These are phyloP conservation scores for Bathelium albidoporum DNA, from an alignment of 495 filamentous ascomycete species.

Conservation along the genomic window DNA sequence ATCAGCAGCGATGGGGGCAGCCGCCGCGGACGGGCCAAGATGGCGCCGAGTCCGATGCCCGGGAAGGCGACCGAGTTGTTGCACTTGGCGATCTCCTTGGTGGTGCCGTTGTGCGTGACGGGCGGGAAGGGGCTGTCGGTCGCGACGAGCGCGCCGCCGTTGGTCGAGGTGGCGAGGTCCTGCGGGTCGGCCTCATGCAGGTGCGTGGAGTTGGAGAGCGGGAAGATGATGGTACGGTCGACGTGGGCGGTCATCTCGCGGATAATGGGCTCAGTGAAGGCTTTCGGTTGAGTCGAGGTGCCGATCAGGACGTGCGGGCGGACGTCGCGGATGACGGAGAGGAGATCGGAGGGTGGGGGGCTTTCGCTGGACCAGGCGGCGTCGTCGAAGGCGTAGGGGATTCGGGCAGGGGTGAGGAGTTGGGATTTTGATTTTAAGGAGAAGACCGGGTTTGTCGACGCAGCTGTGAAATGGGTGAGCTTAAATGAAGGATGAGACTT, in stretches of 20 bases:
- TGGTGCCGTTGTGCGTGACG: slow-evolving; percentile 54
- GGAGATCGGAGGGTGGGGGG: slow-evolving; percentile 46
- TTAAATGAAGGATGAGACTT: neutral
- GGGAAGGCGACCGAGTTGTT: slow-evolving; percentile 87
- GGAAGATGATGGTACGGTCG: slow-evolving; percentile 69
- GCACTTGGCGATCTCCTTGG: slow-evolving; percentile 71
- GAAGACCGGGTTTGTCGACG: slow-evolving; percentile 73
- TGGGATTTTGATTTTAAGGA: slow-evolving; percentile 53
- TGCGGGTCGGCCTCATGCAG: slow-evolving; percentile 73
- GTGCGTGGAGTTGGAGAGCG: slow-evolving; percentile 75
- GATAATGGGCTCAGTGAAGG: slow-evolving; percentile 67
- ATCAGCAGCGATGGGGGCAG: slow-evolving; percentile 75
- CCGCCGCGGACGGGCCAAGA: slow-evolving; percentile 52
- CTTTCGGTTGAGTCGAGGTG: slow-evolving; percentile 68
- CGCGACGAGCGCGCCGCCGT: slow-evolving; percentile 68
- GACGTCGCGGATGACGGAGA: slow-evolving; percentile 57
- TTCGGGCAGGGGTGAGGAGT: slow-evolving; percentile 54
- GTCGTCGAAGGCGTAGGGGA: slow-evolving; percentile 53
- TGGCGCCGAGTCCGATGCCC: slow-evolving; percentile 70
- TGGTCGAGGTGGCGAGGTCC: slow-evolving; percentile 71
- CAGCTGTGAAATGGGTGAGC: slow-evolving; percentile 43
- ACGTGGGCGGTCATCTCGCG: slow-evolving; percentile 71
- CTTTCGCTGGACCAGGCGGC: slow-evolving; percentile 51
- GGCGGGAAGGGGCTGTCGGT: slow-evolving; percentile 79
- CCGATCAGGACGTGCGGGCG: slow-evolving; percentile 77